Evolutionary conservation across 148 eudicot genomes (phyloP).

Genomic region (Hydrangea macrophylla): DNA sequence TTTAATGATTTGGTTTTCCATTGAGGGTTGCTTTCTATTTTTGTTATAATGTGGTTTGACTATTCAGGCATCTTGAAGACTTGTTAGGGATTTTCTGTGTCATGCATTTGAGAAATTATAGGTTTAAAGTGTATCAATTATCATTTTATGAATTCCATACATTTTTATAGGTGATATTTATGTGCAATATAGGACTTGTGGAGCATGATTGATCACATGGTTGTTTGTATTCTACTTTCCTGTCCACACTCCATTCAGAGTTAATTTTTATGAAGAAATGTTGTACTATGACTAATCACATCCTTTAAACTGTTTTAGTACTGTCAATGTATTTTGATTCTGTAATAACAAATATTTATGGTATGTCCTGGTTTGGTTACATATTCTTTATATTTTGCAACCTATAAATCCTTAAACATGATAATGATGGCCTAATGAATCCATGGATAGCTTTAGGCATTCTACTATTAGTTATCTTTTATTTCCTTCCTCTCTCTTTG

Average conservation of each 20-base stretch:
- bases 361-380: background rate
- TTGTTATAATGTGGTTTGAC: background rate
- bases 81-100: background rate
- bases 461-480: background rate
- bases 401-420: background rate
- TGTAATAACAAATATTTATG: background rate
- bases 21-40: background rate
- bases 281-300: too few relatives aligned
- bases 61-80: background rate
- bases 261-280: too few relatives aligned
- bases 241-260: background rate
- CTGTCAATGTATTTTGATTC: too few relatives aligned
- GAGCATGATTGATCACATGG: background rate
- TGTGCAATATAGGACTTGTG: background rate
- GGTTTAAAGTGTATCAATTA: background rate
- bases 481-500: background rate
- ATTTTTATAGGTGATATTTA: too few relatives aligned
- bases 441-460: background rate
- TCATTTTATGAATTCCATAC: slow-evolving; percentile 1
- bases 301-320: background rate
- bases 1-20: background rate
- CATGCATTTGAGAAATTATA: background rate
- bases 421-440: background rate
- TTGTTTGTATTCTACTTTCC: background rate
- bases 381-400: background rate